These are phyloP conservation scores for Geosmithia putterillii DNA, from an alignment of 2,329 filamentous ascomycete species.

Conservation along the genomic window DNA sequence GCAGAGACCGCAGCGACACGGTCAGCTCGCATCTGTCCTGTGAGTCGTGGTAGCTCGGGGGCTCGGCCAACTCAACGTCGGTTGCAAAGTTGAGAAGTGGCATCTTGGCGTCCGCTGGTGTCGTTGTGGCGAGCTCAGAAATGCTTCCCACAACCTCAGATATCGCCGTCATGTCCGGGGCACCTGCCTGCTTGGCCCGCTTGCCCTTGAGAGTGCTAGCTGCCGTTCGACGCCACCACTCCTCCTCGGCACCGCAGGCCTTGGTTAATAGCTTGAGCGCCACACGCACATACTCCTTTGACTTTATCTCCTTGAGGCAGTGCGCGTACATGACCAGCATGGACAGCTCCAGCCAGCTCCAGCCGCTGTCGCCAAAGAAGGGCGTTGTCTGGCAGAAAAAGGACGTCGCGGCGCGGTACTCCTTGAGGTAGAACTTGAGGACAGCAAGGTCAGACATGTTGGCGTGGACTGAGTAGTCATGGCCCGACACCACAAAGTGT, in stretches of 20 bases:
- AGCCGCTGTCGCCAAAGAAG: constrained; percentile 66
- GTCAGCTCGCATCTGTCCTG: constrained; percentile 65
- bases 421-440: constrained; percentile 63
- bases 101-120: constrained; percentile 49
- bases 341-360: constrained; percentile 68
- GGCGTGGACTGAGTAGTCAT: constrained; percentile 63
- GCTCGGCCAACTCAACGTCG: constrained; percentile 52
- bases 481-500: constrained; percentile 70
- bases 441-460: constrained; percentile 77
- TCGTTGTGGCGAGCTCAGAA: constrained; percentile 27
- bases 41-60: constrained; percentile 55
- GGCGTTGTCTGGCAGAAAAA: constrained; percentile 71
- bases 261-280: constrained; percentile 64
- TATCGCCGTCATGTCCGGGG: constrained; percentile 23
- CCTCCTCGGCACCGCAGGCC: constrained; percentile 41
- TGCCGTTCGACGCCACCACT: constrained; percentile 15
- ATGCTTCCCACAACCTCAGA: constrained; percentile 35
- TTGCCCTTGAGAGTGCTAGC: constrained; percentile 5
- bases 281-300: constrained; percentile 65
- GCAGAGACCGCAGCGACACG: constrained; percentile 56
- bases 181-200: neutral
- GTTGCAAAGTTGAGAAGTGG: constrained; percentile 65
- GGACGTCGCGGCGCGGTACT: constrained; percentile 60
- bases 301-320: constrained; percentile 66
- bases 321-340: constrained; percentile 78